phyloP scores from a whole-genome alignment of 371 early-diverging fungal genomes.

The Basidiobolus meristosporus region DNA sequence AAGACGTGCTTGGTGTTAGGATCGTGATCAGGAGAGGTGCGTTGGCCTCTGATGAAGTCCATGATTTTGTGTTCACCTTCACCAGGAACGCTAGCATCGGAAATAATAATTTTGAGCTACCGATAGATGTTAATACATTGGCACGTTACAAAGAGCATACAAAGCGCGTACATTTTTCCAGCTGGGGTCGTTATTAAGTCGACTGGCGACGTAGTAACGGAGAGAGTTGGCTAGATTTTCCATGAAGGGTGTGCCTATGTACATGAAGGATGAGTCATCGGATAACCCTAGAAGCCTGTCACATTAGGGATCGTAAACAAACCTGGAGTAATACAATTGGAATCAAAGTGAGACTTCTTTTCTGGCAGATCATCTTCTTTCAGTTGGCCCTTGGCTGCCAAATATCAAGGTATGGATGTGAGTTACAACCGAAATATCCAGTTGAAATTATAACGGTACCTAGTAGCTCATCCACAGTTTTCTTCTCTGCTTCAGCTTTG shows the following conservation, averaged over 20 bases:
- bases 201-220: constrained; percentile 76
- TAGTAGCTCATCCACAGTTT: constrained; percentile 34
- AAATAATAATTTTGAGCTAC: constrained; percentile 78
- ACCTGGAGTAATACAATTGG: constrained; percentile 99
- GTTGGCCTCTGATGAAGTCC: constrained; percentile 88
- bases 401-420: background rate
- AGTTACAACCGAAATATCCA: background rate
- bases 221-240: constrained; percentile 66
- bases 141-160: background rate
- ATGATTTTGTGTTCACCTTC: constrained; percentile 99
- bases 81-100: constrained; percentile 93
- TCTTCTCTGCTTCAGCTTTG: constrained; percentile 50
- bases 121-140: constrained; percentile 1
- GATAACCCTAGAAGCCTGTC: background rate
- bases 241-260: constrained; percentile 88
- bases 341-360: constrained; percentile 67
- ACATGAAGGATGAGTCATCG: background rate
- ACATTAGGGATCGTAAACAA: background rate
- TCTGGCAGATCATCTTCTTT: constrained; percentile 4
- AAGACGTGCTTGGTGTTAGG: constrained; percentile 87
- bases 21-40: constrained; percentile 55
- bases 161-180: constrained; percentile 66
- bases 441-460: constrained; percentile 11
- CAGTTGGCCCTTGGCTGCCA: background rate
- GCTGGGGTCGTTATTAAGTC: constrained; percentile 68